phyloP scores from a whole-genome alignment of 1,139 yeast genomes.

The Diutina neorugosa region DNA sequence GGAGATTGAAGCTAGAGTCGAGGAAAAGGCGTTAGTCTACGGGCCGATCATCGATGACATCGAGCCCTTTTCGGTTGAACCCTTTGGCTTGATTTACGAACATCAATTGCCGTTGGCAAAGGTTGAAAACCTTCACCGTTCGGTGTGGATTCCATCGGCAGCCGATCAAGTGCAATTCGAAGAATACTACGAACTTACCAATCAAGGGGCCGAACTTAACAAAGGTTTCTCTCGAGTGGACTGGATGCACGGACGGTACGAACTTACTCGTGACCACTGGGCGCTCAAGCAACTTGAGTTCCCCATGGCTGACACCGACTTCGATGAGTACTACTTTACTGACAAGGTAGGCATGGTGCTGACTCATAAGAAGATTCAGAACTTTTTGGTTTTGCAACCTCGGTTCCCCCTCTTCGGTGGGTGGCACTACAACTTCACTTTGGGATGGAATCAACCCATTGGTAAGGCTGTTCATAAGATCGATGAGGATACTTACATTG shows the following conservation, averaged over 20 bases:
- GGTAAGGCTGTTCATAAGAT: conserved; percentile 36
- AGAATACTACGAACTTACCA: conserved; percentile 75
- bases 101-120: conserved; percentile 57
- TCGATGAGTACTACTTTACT: conserved; percentile 59
- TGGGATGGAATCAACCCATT: conserved; percentile 75
- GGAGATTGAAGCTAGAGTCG: conserved; percentile 20
- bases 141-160: conserved; percentile 54
- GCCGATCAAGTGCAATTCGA: conserved; percentile 41
- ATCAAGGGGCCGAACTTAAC: conserved; percentile 58
- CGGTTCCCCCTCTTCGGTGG: conserved; percentile 92
- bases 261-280: conserved; percentile 29
- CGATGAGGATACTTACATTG: conserved; percentile 41
- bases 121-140: conserved; percentile 53
- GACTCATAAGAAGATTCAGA: conserved; percentile 46
- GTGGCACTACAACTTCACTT: conserved; percentile 90
- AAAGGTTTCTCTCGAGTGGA: conserved; percentile 70
- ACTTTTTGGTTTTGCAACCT: conserved; percentile 53
- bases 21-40: conserved; percentile 32
- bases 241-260: conserved; percentile 47
- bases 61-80: conserved; percentile 34
- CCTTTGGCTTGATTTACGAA: conserved; percentile 47
- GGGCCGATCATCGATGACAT: conserved; percentile 40
- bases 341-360: conserved; percentile 95
- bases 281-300: conserved; percentile 47
- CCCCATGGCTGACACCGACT: conserved; percentile 9